Evolutionary conservation across 768 basidiomycete species (phyloP), one percentile per base, ranked within the genome.

Genomic region (Holtermanniella nyarrowii): DNA sequence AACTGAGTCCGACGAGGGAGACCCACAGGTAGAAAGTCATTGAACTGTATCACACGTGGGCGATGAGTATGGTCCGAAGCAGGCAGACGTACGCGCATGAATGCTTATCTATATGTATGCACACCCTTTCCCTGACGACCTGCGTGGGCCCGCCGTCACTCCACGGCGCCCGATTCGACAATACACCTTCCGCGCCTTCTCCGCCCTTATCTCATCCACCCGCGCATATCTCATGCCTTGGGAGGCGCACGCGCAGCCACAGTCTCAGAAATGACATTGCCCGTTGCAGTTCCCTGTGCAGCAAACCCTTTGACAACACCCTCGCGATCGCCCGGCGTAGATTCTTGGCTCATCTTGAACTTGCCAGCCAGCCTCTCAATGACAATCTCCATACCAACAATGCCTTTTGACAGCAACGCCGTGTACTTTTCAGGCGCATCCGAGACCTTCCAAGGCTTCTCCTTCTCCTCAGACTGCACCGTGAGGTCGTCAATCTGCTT

Each of bases 301-400:
- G 42, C 56, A 53, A 69, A 67, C 4, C 69, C 69, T 3, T 63
- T 52, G 0, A 72, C 62, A 4, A 70, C 66, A 1, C 71, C 69
- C 21, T 49, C 1, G 60, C 69, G 64, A 56, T 72, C 71, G 11
- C 57, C 71, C 39, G 55, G 53, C 12, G 31, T 26, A 22, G 27
- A 48, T 47, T 72, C 71, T 51, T 70, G 69, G 25, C 55, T 56
- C 47, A 69, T 49, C 56, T 72, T 70, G 55, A 61, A 70, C 44
- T 66, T 49, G 2, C 69, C 71, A 43, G 70, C 71, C 4, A 69
- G 59, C 46, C 68, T 46, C 13, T 52, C 56, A 11, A 72, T 60
- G 24, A 47, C 41, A 18, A 72, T 63, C 56, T 72, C 71, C 5
- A 72, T 40, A 2, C 71, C 71, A 3, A 68, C 50, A 31, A 72